Base-by-base conservation (phyloP, 129 eudicot genomes). In the Helichrysum umbraculigerum region DNA sequence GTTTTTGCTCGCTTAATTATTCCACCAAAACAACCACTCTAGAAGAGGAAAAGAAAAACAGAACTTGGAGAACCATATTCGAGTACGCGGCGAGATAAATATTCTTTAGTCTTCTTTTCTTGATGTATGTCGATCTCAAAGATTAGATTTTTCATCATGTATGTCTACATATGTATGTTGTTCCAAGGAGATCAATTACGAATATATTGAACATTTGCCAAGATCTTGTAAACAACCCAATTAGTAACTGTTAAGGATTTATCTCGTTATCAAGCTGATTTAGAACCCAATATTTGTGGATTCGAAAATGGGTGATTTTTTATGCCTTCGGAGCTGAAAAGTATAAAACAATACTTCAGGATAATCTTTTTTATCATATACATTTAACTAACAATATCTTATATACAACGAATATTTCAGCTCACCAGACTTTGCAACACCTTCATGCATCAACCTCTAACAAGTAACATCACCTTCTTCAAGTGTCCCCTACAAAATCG, bases 371-470 rank as follows among this genome's bases (percentile, higher is more conserved):
- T 28, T 34, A 25, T 73, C 61, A 77, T 44, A 56, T 57, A 19
- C 70, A 54, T 17, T 61, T 66, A 78, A 78, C 56, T 62, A 56
- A 71, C 62, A 28, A 22, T 39, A 39, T 7, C 62, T 58, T 33
- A 71, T 50, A 47, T 21, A 1, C 47, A 68, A 33, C 61, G 79
- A 57, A 77, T 78, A 72, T 74, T 75, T 71, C 76, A 79, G 80
- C 75, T 82, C 74, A 82, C 83, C 88, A 72, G 84, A 87, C 79
- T 52, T 78, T 54, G 63, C 78, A 78, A 58, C 68, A 73, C n/a
- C 54, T 57, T 20, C 83, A 72, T 70, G 77, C 72, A 79, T 78
- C 32, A 73, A 81, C 78, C 30, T 76, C 72, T 74, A 78, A 39
- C 12, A 39, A 8, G 44, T 39, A 39, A 39, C 3, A 39, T 39